Conservation (phyloP, 2,329 filamentous ascomycete species). For the Trichoderma semiorbis region DNA sequence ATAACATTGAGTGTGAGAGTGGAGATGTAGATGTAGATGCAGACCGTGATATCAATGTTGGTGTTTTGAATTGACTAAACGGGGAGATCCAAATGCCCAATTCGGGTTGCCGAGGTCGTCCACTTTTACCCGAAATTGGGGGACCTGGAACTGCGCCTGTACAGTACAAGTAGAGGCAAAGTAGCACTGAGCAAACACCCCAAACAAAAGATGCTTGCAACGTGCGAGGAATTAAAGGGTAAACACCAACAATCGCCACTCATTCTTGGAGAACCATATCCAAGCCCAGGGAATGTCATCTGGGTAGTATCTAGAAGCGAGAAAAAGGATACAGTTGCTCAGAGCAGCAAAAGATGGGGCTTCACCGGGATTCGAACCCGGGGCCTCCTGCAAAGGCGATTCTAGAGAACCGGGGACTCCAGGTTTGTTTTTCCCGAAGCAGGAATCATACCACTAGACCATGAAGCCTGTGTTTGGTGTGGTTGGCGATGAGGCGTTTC, state of each 20-base stretch:
- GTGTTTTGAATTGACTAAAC: background rate
- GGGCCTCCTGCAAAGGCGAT: constrained; percentile 24
- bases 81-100: background rate
- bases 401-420: constrained; percentile 21
- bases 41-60: background rate
- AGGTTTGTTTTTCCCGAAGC: constrained; percentile 15
- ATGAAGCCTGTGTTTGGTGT: constrained; percentile 8
- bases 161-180: background rate
- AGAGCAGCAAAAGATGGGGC: constrained; percentile 17
- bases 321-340: background rate
- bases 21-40: background rate
- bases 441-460: constrained; percentile 18
- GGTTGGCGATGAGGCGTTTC: background rate
- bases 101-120: constrained; percentile 3
- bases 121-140: constrained; percentile 10
- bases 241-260: background rate
- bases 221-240: background rate
- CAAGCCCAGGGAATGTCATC: background rate
- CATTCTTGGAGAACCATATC: background rate
- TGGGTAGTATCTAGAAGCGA: background rate
- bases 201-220: background rate
- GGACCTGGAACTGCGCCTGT: background rate
- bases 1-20: background rate
- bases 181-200: background rate
- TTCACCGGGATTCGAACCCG: constrained; percentile 24